Evolutionary conservation across 305 asterid genomes (phyloP).

Genomic region (Solanum hybrid): DNA sequence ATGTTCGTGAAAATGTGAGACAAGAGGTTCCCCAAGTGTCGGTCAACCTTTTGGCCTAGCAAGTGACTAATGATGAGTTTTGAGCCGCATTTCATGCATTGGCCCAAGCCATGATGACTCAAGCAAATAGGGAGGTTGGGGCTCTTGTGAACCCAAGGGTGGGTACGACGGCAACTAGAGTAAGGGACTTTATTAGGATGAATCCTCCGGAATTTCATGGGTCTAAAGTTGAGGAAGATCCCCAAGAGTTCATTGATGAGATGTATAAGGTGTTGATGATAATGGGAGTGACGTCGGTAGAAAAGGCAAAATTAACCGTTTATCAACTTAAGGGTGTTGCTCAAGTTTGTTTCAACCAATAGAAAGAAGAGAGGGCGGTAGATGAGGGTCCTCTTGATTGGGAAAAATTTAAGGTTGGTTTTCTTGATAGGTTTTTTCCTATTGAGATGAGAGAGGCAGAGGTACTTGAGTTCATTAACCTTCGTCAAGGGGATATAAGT

Average conservation of each 20-base stretch:
- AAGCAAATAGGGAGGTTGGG: not conserved
- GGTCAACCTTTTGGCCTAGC: not conserved
- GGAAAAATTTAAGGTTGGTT: not conserved
- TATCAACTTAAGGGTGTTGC: not conserved
- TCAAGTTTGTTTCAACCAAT: not conserved
- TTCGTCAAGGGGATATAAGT: not conserved
- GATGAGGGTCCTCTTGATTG: not conserved
- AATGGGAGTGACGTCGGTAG: not conserved
- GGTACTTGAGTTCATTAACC: not conserved
- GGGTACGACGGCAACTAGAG: not conserved
- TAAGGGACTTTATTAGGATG: not conserved
- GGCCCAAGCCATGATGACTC: not conserved
- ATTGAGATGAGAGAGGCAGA: not conserved
- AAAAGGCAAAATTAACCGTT: not conserved
- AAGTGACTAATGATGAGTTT: not conserved
- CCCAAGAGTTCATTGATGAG: not conserved
- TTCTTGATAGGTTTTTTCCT: not conserved
- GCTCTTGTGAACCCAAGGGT: not conserved
- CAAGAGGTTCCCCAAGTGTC: not conserved
- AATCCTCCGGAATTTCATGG: not conserved
- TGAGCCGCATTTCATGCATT: not conserved
- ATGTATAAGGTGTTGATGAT: not conserved
- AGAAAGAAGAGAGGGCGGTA: not conserved
- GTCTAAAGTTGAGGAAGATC: not conserved
- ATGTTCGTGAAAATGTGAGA: not conserved